These are phyloP conservation scores for Aspergillus pseudoglaucus DNA, from an alignment of 2,329 filamentous ascomycete species.

Conservation along the genomic window DNA sequence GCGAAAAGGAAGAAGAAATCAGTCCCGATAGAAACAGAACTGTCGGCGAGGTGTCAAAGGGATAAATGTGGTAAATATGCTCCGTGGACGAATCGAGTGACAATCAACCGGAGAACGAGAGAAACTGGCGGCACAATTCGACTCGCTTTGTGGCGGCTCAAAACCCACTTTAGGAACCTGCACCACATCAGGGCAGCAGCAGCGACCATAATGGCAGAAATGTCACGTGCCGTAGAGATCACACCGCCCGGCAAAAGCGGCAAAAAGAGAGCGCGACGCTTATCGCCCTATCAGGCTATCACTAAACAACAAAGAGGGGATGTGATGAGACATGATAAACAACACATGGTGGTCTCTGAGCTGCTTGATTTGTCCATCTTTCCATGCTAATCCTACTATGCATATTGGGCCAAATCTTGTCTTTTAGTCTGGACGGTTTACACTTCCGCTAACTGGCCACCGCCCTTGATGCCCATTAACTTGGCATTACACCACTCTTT, in stretches of 20 bases:
- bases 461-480: slow-evolving; percentile 15
- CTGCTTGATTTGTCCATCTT: neutral
- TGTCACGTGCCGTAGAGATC: slow-evolving; percentile 3
- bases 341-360: neutral
- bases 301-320: neutral
- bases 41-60: neutral
- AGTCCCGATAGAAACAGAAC: neutral
- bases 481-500: neutral
- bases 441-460: slow-evolving; percentile 18
- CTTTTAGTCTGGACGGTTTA: neutral
- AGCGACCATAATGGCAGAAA: slow-evolving; percentile 1
- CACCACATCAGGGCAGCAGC: slow-evolving; percentile 8
- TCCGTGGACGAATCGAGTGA: slow-evolving; percentile 1
- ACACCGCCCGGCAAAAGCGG: slow-evolving; percentile 8
- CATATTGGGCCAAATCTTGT: neutral
- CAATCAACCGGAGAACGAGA: slow-evolving; percentile 5
- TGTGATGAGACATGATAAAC: neutral
- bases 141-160: slow-evolving; percentile 35
- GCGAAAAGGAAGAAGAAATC: neutral
- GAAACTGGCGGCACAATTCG: slow-evolving; percentile 22
- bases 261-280: neutral
- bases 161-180: slow-evolving; percentile 29
- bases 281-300: slow-evolving; percentile 2
- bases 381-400: neutral
- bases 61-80: neutral